These are phyloP conservation scores for Ophiorrhiza pumila DNA, from an alignment of 257 asterid species.

Conservation along the genomic window DNA sequence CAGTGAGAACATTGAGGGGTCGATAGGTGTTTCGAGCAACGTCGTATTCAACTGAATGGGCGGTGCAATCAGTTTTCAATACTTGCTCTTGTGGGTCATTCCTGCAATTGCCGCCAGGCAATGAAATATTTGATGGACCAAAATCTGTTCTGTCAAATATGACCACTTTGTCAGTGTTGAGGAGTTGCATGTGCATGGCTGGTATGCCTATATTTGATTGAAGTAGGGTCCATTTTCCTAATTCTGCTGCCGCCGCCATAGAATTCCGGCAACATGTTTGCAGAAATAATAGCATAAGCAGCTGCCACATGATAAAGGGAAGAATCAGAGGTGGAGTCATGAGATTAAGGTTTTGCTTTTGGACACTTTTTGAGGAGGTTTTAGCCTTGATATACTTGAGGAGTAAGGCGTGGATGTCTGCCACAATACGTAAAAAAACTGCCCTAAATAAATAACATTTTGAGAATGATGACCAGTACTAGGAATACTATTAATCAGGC, in stretches of 20 bases:
- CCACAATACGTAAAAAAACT: too few species aligned
- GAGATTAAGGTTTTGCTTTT: neutral
- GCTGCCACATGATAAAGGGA: slow-evolving; percentile 24
- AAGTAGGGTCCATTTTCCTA: slow-evolving; percentile 44
- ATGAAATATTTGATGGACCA: slow-evolving; percentile 40
- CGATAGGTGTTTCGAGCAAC: slow-evolving; percentile 33
- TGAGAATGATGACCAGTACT: too few species aligned
- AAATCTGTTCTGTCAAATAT: slow-evolving; percentile 52
- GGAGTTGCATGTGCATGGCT: slow-evolving; percentile 67
- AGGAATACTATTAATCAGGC: too few species aligned
- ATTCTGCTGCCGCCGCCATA: slow-evolving; percentile 21
- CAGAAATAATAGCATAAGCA: slow-evolving; percentile 4
- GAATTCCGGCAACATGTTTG: neutral
- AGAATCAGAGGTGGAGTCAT: slow-evolving; percentile 11
- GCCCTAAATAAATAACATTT: neutral
- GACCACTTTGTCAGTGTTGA: slow-evolving; percentile 44
- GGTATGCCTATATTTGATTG: slow-evolving; percentile 34
- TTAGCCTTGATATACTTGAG: neutral
- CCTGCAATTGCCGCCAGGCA: slow-evolving; percentile 40
- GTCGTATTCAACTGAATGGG: slow-evolving; percentile 53
- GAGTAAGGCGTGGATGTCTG: neutral
- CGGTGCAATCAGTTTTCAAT: slow-evolving; percentile 38
- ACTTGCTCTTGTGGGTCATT: slow-evolving; percentile 23
- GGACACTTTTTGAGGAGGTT: slow-evolving; percentile 4
- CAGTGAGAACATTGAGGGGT: slow-evolving; percentile 41